Evolutionary conservation across 257 asterid genomes (phyloP).

Genomic region (Thymus quinquecostatus): DNA sequence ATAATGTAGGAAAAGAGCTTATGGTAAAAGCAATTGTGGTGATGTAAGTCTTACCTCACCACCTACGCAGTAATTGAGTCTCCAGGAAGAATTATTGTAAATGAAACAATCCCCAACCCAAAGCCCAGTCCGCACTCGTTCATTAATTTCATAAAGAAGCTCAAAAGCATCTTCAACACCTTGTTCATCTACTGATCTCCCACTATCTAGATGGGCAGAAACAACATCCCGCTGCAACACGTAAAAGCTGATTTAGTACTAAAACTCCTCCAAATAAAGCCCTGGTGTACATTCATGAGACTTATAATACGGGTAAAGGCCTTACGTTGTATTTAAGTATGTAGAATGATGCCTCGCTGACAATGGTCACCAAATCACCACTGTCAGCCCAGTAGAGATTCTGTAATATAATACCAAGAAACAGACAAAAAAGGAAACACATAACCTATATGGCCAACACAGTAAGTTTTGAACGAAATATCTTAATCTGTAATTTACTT

Average conservation of each 20-base stretch:
- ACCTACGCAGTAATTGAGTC: constrained; percentile 96
- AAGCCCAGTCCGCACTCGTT: constrained; percentile 95
- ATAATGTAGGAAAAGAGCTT: constrained; percentile 11
- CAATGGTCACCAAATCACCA: constrained; percentile 87
- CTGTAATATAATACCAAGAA: constrained; percentile 48
- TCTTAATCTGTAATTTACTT: constrained; percentile 33
- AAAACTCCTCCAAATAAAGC: constrained; percentile 43
- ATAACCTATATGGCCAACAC: constrained; percentile 22
- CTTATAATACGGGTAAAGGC: constrained; percentile 3
- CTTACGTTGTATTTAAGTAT: constrained; percentile 83
- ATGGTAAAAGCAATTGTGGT: constrained; percentile 9
- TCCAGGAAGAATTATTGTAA: constrained; percentile 94
- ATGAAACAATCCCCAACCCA: constrained; percentile 99
- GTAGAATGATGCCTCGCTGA: constrained; percentile 85
- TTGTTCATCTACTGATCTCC: constrained; percentile 86
- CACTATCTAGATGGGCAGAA: constrained; percentile 91
- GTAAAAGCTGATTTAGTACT: constrained; percentile 27
- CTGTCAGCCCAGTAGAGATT: constrained; percentile 98
- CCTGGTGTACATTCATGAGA: constrained; percentile 14
- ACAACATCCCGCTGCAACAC: constrained; percentile 90
- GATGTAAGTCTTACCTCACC: constrained; percentile 75
- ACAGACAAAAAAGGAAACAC: constrained; percentile 14
- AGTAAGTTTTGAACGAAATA: constrained; percentile 18
- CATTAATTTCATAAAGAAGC: constrained; percentile 91
- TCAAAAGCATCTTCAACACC: constrained; percentile 99